Evolutionary conservation across 257 asterid species (phyloP).

Genomic region (Echites panduratus): DNA sequence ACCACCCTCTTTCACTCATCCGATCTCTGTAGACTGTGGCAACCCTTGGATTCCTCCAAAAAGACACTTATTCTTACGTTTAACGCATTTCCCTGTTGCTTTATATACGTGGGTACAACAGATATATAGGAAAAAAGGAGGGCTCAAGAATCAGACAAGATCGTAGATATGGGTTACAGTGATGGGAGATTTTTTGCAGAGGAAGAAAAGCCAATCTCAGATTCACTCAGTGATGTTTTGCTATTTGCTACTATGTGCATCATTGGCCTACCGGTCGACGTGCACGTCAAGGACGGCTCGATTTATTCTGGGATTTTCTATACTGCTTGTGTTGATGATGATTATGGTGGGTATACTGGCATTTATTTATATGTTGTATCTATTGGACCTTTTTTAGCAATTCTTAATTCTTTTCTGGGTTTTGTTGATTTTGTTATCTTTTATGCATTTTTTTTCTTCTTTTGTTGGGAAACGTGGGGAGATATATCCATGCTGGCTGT

Average conservation of each 20-base stretch:
- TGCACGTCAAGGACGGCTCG: conserved; percentile 76
- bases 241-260: conserved; percentile 66
- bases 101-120: not conserved
- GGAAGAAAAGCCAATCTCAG: conserved; percentile 31
- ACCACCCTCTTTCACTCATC: not conserved
- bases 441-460: conserved; percentile 1
- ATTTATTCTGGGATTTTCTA: conserved; percentile 77
- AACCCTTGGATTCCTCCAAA: not conserved
- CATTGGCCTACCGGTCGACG: conserved; percentile 72
- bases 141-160: not conserved
- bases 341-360: conserved; percentile 45
- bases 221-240: conserved; percentile 48
- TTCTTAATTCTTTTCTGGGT: conserved; percentile 5
- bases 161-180: conserved; percentile 49
- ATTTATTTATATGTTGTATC: not conserved
- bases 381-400: not conserved
- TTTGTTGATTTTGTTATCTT: conserved; percentile 6
- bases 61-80: not conserved
- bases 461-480: not conserved
- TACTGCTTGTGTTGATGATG: conserved; percentile 65
- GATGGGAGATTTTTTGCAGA: conserved; percentile 34
- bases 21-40: conserved; percentile 13
- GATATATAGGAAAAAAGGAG: not conserved
- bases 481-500: conserved; percentile 5
- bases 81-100: not conserved